A percentile compares a stretch with the other conserved stretches of the same genome.
These are phyloP conservation scores for Letharia lupina DNA, from an alignment of 495 filamentous ascomycete species.

Conservation along the genomic window DNA sequence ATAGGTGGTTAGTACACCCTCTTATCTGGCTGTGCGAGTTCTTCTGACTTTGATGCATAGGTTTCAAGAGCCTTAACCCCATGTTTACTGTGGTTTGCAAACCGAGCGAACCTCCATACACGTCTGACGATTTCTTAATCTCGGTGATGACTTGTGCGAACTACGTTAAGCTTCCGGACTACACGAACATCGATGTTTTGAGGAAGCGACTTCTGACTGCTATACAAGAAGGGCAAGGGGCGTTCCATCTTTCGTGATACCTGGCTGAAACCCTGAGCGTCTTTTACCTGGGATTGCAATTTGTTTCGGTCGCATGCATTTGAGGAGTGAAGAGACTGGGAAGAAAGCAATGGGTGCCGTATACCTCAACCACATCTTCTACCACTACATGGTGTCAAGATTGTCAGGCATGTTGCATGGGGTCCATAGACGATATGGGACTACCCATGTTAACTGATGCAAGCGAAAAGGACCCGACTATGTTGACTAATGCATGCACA, in stretches of 20 bases:
- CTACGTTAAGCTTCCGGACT: constrained; percentile 97
- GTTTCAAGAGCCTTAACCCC: constrained; percentile 92
- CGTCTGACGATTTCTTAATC: constrained; percentile 92
- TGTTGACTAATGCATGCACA: not conserved
- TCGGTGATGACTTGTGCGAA: constrained; percentile 99
- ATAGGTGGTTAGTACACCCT: constrained; percentile 71
- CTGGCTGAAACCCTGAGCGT: not conserved
- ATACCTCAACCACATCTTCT: constrained; percentile 5
- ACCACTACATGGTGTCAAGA: constrained; percentile 5
- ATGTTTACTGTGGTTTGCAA: constrained; percentile 99
- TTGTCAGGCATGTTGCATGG: constrained; percentile 7
- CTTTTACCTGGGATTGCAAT: constrained; percentile 10
- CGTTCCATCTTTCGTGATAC: constrained; percentile 84
- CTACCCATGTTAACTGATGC: not conserved
- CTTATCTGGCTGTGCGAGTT: not conserved
- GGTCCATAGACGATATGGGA: constrained; percentile 10
- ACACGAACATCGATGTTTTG: constrained; percentile 71
- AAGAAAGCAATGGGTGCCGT: constrained; percentile 5
- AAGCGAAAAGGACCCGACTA: not conserved
- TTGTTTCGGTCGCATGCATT: constrained; percentile 12
- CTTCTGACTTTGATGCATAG: constrained; percentile 35
- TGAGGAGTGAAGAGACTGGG: constrained; percentile 8
- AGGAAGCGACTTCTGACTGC: constrained; percentile 68
- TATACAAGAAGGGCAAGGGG: constrained; percentile 95
- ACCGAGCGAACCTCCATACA: constrained; percentile 88